These are phyloP conservation scores for Candida krabiensis DNA, from an alignment of 805 yeast species.

Conservation along the genomic window DNA sequence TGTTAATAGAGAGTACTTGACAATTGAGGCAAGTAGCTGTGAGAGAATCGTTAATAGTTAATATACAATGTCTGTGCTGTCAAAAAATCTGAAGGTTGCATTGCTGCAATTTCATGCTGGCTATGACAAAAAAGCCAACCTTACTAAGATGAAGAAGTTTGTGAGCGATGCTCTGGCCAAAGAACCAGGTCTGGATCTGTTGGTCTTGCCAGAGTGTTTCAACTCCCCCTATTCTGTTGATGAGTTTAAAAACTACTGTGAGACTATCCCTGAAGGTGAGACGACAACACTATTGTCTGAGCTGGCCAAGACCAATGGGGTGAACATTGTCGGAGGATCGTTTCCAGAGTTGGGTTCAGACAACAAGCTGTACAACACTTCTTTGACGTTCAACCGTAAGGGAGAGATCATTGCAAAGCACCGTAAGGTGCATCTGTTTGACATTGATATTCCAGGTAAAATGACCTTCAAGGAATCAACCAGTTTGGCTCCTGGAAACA, in stretches of 20 bases:
- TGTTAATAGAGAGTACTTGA: too few relatives aligned
- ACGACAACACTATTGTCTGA: slow-evolving; percentile 59
- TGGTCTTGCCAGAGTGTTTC: slow-evolving; percentile 94
- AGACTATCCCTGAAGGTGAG: slow-evolving; percentile 75
- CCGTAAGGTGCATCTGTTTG: slow-evolving; percentile 88
- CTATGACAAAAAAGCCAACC: slow-evolving; percentile 76
- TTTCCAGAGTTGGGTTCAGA: slow-evolving; percentile 75
- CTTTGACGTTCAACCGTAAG: slow-evolving; percentile 64
- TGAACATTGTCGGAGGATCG: slow-evolving; percentile 86
- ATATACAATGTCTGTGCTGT: slow-evolving; percentile 30
- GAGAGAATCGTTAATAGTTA: too few relatives aligned
- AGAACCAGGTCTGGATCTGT: slow-evolving; percentile 61
- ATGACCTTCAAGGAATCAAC: slow-evolving; percentile 84
- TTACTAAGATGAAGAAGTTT: slow-evolving; percentile 62
- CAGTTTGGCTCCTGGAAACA: slow-evolving; percentile 74
- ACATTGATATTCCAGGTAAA: slow-evolving; percentile 88
- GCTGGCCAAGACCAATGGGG: slow-evolving; percentile 63
- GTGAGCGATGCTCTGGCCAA: slow-evolving; percentile 60
- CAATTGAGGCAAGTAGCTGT: too few relatives aligned
- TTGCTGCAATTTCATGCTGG: slow-evolving; percentile 81
- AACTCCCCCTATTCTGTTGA: slow-evolving; percentile 91
- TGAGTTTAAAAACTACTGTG: slow-evolving; percentile 86
- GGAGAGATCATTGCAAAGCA: slow-evolving; percentile 87
- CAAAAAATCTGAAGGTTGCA: slow-evolving; percentile 72
- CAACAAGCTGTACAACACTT: slow-evolving; percentile 66